Evolutionary conservation across 2,329 filamentous ascomycete species (phyloP), one percentile per base, ranked within the genome.

Genomic region (Waltergamsia citrina): DNA sequence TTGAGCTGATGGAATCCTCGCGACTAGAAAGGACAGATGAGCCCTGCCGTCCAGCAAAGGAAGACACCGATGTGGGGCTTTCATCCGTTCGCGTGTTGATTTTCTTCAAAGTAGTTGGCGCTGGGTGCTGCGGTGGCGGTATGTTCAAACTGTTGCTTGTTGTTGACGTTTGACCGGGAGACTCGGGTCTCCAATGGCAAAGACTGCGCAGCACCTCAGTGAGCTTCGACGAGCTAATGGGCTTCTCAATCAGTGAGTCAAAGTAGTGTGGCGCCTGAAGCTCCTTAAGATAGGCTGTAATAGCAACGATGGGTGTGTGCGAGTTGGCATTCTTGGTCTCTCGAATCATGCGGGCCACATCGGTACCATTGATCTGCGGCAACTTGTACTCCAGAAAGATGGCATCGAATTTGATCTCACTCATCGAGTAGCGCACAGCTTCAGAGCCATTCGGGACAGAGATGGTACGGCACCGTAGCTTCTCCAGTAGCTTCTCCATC

Each of bases 311-410:
- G 0, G 92, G 92, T 1, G 92, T 98, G 46, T 92, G 80, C 0
- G 85, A 83, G 53, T 98, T 98, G 38, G 85, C 78, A 54, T 95
- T 95, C 62, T 90, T 92, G 1, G 90, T 95, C 53, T 96, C 90
- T 31, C 92, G 80, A 45, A 98, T 87, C 92, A 98, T 98, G 22
- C 92, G 82, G 33, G 92, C 90, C 37, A 98, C 85, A 53, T 98
- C 92, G 10, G 86, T 84, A 17, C 92, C 92, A 47, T 87, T 96
- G 50, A 96, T 87, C 51, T 94, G 86, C 8, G 92, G 90, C 29
- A 98, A 67, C 54, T 90, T 93, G 63, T 87, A 95, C 59, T 98
- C 92, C 57, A 94, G 90, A 67, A 98, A 92, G 53, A 98, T 95
- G 47, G 95, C 86, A 58, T 98, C 92, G 51, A 96, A 98, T 51